Base-by-base conservation (phyloP, 805 yeast species). In the Ogataea kodamae region DNA sequence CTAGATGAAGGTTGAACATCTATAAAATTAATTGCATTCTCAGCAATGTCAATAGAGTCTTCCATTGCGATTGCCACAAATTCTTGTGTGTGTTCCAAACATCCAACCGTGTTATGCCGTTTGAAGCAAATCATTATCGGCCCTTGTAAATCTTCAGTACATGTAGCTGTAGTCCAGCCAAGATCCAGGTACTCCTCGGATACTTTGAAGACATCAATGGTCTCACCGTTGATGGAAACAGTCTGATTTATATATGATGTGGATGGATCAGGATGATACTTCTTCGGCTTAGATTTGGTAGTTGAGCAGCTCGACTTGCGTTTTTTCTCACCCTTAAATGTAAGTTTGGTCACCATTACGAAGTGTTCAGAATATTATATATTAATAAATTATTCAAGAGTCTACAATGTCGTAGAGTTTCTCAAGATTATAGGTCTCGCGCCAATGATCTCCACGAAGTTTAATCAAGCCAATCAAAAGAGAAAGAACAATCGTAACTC, bases 351-450 rank as follows among this genome's bases (percentile, higher is more conserved):
- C 2, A 56, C 64, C 65, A 61, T 59, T 16, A 10, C 12, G 17
- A 6, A 6, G 24, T 20, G 16, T 17, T 23, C 21, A 18, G 21
- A 23, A 27, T 19, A 29, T 5, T 18, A 20, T 28, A 26, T 22
- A 15, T 15, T 33, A 11, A 24, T 24, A 29, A 20, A 25, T n/a
- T 9, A 9, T 4, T 28, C 25, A 40, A 18, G 30, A 41, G 28
- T 63, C 67, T 16, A 74, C 64, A 32, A 61, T 58, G 35, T 78
- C 82, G 46, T 81, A 81, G 13, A 76, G 62, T 19, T 59, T 57
- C 30, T 73, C 72, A 13, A 82, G 53, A 50, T 81, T 81, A 49
- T 70, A 80, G 28, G 68, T 67, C 28, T 78, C 80, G 48, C 89
- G 68, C 72, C 81, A 76, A 35, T 69, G 49, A n/a, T 69, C 70